Conservation (phyloP, 352 stramenopile species). For the Globisporangium radiosum region DNA sequence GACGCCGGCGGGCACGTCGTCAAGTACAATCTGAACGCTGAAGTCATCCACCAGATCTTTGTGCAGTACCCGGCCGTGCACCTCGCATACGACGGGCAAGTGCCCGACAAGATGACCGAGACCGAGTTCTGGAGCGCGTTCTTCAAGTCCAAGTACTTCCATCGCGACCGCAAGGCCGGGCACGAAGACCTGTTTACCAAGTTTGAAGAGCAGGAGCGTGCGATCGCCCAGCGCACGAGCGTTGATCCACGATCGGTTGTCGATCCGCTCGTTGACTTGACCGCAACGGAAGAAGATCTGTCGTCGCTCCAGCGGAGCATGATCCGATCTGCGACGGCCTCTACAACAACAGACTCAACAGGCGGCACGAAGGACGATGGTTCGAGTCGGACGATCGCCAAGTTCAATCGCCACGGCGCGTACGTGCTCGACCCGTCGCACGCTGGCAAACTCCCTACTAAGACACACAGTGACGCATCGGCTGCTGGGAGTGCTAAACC, state of each 20-base stretch:
- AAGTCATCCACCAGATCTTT: constrained; percentile 89
- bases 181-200: constrained; percentile 84
- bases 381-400: constrained; percentile 69
- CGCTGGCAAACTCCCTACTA: constrained; percentile 38
- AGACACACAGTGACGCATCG: background rate
- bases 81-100: constrained; percentile 76
- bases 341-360: background rate
- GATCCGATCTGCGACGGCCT: constrained; percentile 13
- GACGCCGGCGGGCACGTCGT: constrained; percentile 67
- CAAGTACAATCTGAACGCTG: constrained; percentile 87
- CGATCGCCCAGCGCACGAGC: constrained; percentile 30
- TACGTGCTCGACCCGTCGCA: constrained; percentile 77
- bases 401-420: constrained; percentile 81
- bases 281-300: constrained; percentile 57
- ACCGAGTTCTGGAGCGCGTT: constrained; percentile 86
- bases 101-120: constrained; percentile 86
- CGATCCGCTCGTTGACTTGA: constrained; percentile 75
- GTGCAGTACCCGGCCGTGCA: constrained; percentile 86
- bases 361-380: constrained; percentile 34
- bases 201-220: constrained; percentile 75
- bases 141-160: constrained; percentile 89
- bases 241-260: constrained; percentile 64
- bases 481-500: constrained; percentile 11
- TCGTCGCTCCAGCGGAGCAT: constrained; percentile 26
- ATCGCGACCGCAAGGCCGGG: constrained; percentile 72